Percentiles rank a stretch among this genome's conserved stretches.
These are phyloP conservation scores for Shiraia sp. DNA, from an alignment of 2,329 filamentous ascomycete genomes.

Conservation along the genomic window DNA sequence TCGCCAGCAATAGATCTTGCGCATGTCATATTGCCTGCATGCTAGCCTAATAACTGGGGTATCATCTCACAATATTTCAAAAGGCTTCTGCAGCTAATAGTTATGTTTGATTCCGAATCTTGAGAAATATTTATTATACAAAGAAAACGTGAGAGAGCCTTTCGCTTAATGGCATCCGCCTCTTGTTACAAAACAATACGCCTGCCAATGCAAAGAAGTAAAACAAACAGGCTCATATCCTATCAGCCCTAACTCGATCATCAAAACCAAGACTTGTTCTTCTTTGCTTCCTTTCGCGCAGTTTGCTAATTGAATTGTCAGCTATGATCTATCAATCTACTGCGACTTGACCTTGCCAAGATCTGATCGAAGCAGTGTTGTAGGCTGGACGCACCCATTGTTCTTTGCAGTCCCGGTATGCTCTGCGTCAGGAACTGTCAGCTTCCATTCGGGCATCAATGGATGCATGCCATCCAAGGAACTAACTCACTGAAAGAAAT, in stretches of 20 bases:
- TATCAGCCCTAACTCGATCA: constrained; percentile 4
- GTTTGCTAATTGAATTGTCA: constrained; percentile 18
- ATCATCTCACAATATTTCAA: too few relatives aligned
- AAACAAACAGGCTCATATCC: not conserved
- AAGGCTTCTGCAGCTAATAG: too few relatives aligned
- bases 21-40: too few relatives aligned
- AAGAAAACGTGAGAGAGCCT: too few relatives aligned
- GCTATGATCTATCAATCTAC: not conserved
- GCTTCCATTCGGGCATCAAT: not conserved
- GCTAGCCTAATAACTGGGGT: too few relatives aligned
- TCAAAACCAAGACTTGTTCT: constrained; percentile 25
- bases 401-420: constrained; percentile 94
- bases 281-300: constrained; percentile 27
- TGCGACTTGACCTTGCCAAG: not conserved
- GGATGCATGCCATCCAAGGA: not conserved
- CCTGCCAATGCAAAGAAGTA: too few relatives aligned
- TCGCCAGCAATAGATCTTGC: too few relatives aligned
- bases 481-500: constrained; percentile 82
- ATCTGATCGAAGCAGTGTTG: not conserved
- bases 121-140: too few relatives aligned
- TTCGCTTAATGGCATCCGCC: too few relatives aligned
- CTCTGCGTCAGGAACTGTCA: constrained; percentile 56
- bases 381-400: constrained; percentile 70
- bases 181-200: too few relatives aligned
- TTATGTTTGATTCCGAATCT: too few relatives aligned